Evolutionary conservation across 768 basidiomycete species (phyloP), one percentile per base, ranked within the genome.

Genomic region (Psilocybe tampanensis): DNA sequence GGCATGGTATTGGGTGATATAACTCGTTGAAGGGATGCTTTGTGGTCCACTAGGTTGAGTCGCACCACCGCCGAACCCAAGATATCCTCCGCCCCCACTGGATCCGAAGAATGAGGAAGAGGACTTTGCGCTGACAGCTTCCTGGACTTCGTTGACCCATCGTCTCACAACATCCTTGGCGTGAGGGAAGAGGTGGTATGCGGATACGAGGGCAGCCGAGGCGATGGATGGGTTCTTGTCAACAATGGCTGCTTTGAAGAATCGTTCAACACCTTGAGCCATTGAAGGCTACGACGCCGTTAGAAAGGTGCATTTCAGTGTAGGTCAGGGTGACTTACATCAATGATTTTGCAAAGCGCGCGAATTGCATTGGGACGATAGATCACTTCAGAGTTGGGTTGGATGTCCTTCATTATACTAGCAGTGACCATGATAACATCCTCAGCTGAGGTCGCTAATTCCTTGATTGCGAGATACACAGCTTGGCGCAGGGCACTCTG

Each of bases 401-500:
- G 97, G 94, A 98, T 99, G 69, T 99, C 97, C 79, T 98, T 98
- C 95, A 97, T 97, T 72, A 99, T 98, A 67, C 94, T 97, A 72
- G 89, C 92, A 9, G 97, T 99, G 60, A 98, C 95, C 94, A 99
- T 99, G 65, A 99, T 97, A 24, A 98, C 94, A 79, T 98, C 96
- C 73, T 99, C 95, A 15, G 97, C 94, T n/a, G 90, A 89, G 33
- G 85, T 87, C 24, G 95, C 90, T 11, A 99, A 83, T 73, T 99
- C 97, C 78, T 98, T 99, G 78, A 99, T 98, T 50, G 96, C 92
- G 58, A 99, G 82, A 77, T 99, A 99, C 22, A 99, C 95, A 78
- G 95, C 95, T 74, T 99, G 97, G 56, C 97, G 88, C 60, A 99
- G 80, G 9, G 95, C 95, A 66, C 89, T 89, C 95, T 98, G 74